Base-by-base conservation (phyloP, 176 grass and related monocot species). In the Lolium rigidum region DNA sequence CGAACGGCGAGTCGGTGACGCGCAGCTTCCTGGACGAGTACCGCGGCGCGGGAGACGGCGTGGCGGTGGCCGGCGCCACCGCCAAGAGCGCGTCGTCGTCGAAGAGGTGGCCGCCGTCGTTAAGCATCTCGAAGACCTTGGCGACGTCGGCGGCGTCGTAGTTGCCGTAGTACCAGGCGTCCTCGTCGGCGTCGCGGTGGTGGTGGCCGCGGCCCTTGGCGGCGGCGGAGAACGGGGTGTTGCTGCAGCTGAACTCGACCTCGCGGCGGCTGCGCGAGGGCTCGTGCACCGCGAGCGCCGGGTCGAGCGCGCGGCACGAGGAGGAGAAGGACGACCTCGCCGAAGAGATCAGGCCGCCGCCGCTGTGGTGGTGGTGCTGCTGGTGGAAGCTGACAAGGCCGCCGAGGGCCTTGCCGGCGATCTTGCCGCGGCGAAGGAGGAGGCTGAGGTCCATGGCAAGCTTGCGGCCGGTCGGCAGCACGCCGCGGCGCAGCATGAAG, bases 191-290 rank as follows among this genome's bases (percentile, higher is more conserved):
- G 75, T 7, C 16, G 12, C 44, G 31, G 38, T 31, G 74, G 61
- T 17, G 39, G 22, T 64, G 38, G 20, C 47, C 46, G 8, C 80
- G 84, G 74, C 55, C 57, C 52, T 63, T 77, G 26, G 75, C 60
- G n/a, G 58, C 37, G 1, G 85, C 46, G 56, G 67, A 86, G 26
- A 87, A 84, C 3, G 95, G 91, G 52, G 95, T 98, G 90, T 88
- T 95, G 87, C 91, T 95, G 90, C 95, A 95, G 88, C 91, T 95
- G 86, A 98, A 98, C 91, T 95, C 89, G 11, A 98, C 95, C 84
- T 98, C 95, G 15, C 80, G 80, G 66, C 84, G 43, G 31, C 84
- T 73, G 38, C 49, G 46, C 10, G 78, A 76, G 1, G 88, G 88
- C 83, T 90, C 88, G 84, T 90, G 74, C 7, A 90, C 88, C 28